phyloP scores from a whole-genome alignment of 257 asterid genomes.

The Lycium barbarum region DNA sequence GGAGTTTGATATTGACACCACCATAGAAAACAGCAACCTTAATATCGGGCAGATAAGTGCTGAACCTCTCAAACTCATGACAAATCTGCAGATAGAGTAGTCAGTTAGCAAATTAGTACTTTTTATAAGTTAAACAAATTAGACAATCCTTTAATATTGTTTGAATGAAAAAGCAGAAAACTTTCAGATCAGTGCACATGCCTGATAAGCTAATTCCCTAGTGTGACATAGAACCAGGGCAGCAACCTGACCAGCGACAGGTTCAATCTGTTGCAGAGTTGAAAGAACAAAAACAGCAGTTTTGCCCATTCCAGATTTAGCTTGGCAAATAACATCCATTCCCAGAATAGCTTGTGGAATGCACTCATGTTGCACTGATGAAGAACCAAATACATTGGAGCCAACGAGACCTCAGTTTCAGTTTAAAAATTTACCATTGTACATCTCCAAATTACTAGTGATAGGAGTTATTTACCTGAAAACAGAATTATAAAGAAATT shows the following conservation, averaged over 20 bases:
- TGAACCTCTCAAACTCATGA: slow-evolving; percentile 88
- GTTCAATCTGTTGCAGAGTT: slow-evolving; percentile 86
- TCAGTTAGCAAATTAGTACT: slow-evolving; percentile 5
- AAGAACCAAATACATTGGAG: slow-evolving; percentile 73
- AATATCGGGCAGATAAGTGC: slow-evolving; percentile 76
- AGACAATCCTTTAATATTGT: background rate
- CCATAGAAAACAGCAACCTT: slow-evolving; percentile 92
- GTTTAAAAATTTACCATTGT: slow-evolving; percentile 70
- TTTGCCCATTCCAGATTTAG: slow-evolving; percentile 97
- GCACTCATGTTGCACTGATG: slow-evolving; percentile 96
- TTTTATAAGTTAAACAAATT: background rate
- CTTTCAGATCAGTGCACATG: slow-evolving; percentile 30
- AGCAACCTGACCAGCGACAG: slow-evolving; percentile 87
- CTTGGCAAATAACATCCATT: slow-evolving; percentile 97
- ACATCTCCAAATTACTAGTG: slow-evolving; percentile 77
- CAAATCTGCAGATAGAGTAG: slow-evolving; percentile 63
- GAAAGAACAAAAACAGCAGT: slow-evolving; percentile 94
- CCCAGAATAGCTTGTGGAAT: slow-evolving; percentile 97
- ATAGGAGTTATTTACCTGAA: slow-evolving; percentile 78
- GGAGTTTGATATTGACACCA: slow-evolving; percentile 76
- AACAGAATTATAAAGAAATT: background rate
- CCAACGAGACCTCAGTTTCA: slow-evolving; percentile 82
- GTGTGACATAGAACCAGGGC: slow-evolving; percentile 87
- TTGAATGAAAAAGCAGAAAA: slow-evolving; percentile 1
- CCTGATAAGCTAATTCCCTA: slow-evolving; percentile 93